Base-by-base conservation (phyloP, 352 stramenopile genomes). In the Phytophthora foliorum region DNA sequence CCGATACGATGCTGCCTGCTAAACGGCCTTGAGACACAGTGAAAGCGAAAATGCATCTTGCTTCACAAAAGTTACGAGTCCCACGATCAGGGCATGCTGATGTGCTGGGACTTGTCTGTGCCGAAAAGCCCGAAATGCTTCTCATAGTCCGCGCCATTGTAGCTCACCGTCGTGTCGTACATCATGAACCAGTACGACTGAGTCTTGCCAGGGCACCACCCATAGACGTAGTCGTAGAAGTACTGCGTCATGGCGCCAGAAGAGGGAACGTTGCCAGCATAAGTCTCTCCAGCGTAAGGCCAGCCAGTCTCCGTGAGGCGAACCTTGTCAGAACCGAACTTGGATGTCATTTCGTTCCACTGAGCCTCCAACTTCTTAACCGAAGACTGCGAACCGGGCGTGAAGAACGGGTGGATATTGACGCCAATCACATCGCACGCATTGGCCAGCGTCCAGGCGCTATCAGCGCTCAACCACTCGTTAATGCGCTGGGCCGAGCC, bases 401-500 rank as follows among this genome's bases (percentile, higher is more conserved):
- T 80, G 69, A 80, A 80, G 69, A 78, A 80, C 48, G 69, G 73
- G 64, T 80, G 69, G 38, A 78, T 80, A 51, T 77, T 77, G 57
- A 77, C 72, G 29, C 72, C 63, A 25, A 69, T 71, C 42, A 61
- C 19, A n/a, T 74, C 58, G n/a, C 46, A 67, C 21, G 73, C 75
- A n/a, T 72, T 78, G 4, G 57, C 86, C 50, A 91, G 42, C 22
- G 66, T 42, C 7, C 60, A 72, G 2, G 70, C 64, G 16, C 69
- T 68, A 2, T 65, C 21, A 4, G 76, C 72, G 32, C 66, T 14
- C 17, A 83, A 31, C 78, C 78, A 88, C 63, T 88, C 81, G 36
- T 87, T 84, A 53, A 90, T 86, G 25, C 81, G 77, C 68, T 90
- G 81, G 5, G 78, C 76, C 1, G 84, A 81, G n/a, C 84, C 84